These are phyloP conservation scores for Cichorium intybus DNA, from an alignment of 140 eudicot genomes.

Conservation along the genomic window DNA sequence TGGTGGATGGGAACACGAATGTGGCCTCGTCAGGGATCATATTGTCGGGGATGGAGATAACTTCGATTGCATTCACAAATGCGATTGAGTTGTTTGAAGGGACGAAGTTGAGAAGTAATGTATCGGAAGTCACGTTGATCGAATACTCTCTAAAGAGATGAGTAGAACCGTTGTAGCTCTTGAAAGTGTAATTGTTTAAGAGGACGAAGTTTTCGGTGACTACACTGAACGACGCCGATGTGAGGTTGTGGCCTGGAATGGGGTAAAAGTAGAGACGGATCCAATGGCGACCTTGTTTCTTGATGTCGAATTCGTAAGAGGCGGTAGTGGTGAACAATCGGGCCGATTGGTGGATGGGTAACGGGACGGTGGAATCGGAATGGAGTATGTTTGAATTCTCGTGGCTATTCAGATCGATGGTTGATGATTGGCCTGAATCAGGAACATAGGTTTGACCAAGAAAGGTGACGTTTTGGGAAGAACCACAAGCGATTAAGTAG, in stretches of 20 bases:
- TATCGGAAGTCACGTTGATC: conserved; percentile 52
- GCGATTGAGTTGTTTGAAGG: conserved; percentile 78
- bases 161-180: conserved; percentile 46
- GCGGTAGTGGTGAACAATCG: conserved; percentile 51
- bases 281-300: conserved; percentile 77
- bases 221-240: conserved; percentile 58
- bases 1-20: conserved; percentile 39
- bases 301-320: conserved; percentile 52
- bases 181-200: conserved; percentile 71
- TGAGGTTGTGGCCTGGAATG: conserved; percentile 54
- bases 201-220: conserved; percentile 78
- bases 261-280: conserved; percentile 87
- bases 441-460: conserved; percentile 74
- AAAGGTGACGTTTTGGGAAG: conserved; percentile 69
- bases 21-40: conserved; percentile 68
- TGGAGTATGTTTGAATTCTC: conserved; percentile 38
- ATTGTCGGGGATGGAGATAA: conserved; percentile 70
- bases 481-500: conserved; percentile 86
- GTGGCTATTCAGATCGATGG: conserved; percentile 37
- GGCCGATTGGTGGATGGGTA: conserved; percentile 67
- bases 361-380: conserved; percentile 68
- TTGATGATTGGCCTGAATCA: conserved; percentile 57
- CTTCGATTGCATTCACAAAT: conserved; percentile 88
- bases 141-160: conserved; percentile 71
- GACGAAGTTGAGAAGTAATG: conserved; percentile 48